A percentile compares a stretch with the other conserved stretches of the same genome.
Conservation (phyloP, 768 basidiomycete genomes). For the Trametes sanguinea region DNA sequence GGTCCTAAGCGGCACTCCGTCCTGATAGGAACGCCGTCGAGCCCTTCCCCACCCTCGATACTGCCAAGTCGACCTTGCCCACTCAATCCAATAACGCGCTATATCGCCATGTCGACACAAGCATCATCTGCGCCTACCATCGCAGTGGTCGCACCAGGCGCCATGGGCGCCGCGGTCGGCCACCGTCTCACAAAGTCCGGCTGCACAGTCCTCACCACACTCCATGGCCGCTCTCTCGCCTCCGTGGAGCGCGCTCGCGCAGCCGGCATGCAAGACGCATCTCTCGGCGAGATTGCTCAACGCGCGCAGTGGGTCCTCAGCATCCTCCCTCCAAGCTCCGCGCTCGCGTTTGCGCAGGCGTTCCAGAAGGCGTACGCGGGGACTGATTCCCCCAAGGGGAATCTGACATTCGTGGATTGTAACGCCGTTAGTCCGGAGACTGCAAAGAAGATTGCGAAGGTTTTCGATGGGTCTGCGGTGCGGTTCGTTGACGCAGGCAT, state of each 20-base stretch:
- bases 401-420: conserved; percentile 49
- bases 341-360: conserved; percentile 44
- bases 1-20: too few species aligned
- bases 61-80: neutral
- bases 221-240: conserved; percentile 53
- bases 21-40: too few species aligned
- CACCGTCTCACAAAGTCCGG: conserved; percentile 47
- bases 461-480: conserved; percentile 44
- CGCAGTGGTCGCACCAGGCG: conserved; percentile 56
- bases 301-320: conserved; percentile 52
- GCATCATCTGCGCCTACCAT: conserved; percentile 29
- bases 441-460: conserved; percentile 46
- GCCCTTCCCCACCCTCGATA: too few species aligned
- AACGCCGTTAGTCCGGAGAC: conserved; percentile 60
- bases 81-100: neutral
- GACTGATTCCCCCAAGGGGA: neutral
- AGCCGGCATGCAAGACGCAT: conserved; percentile 50
- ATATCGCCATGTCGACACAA: conserved; percentile 4
- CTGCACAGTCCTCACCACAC: conserved; percentile 54
- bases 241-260: conserved; percentile 51
- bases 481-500: conserved; percentile 58
- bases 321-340: conserved; percentile 60
- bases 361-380: conserved; percentile 35
- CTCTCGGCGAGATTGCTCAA: conserved; percentile 39
- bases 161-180: conserved; percentile 62